Percentiles rank a stretch among this genome's conserved stretches.
These are phyloP conservation scores for Populus ilicifolia DNA, from an alignment of 345 rosid species.

Conservation along the genomic window DNA sequence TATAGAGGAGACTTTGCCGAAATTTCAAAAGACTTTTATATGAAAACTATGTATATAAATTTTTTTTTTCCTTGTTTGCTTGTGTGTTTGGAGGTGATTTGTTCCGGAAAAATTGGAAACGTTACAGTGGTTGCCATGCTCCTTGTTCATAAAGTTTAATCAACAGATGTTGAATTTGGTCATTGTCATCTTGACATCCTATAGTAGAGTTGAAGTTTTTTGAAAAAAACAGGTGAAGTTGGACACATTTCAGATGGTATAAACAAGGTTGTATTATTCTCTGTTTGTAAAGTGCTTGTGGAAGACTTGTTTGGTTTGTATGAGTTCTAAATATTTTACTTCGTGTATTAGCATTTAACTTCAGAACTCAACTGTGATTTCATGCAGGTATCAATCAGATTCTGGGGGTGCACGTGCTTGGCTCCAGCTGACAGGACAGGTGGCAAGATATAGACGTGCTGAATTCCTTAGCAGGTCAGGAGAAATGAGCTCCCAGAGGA, in stretches of 20 bases:
- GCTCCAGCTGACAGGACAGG: conserved; percentile 12
- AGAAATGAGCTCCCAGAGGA: conserved; percentile 36
- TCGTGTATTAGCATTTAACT: background rate
- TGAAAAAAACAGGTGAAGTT: background rate
- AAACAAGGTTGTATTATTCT: background rate
- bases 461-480: conserved; percentile 67
- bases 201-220: background rate
- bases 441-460: conserved; percentile 41
- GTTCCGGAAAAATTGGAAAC: too few relatives aligned
- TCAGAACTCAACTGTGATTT: conserved; percentile 4
- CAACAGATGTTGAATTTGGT: background rate
- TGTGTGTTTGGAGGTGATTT: too few relatives aligned
- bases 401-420: conserved; percentile 23
- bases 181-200: background rate
- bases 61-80: too few relatives aligned
- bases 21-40: too few relatives aligned
- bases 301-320: background rate
- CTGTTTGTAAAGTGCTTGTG: background rate
- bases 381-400: conserved; percentile 29
- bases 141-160: background rate
- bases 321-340: background rate
- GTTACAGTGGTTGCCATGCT: background rate
- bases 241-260: background rate
- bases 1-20: too few relatives aligned
- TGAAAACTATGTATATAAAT: too few relatives aligned